These are phyloP conservation scores for Paraurostyla sp. DNA, from an alignment of 73 alveolate genomes.

Conservation along the genomic window DNA sequence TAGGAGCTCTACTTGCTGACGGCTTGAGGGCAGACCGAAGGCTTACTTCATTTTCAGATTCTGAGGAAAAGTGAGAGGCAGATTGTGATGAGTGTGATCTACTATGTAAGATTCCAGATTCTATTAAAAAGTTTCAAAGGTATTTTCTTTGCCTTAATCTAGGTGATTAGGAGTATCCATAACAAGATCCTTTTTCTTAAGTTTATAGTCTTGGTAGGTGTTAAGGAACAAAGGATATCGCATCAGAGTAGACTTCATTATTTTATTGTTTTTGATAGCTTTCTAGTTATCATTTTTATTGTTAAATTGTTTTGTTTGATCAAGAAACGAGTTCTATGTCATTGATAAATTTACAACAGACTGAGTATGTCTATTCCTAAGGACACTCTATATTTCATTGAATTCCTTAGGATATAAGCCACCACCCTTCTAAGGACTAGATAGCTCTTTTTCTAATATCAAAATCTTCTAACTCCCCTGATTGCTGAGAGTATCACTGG, in stretches of 20 bases:
- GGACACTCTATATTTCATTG: too few relatives aligned
- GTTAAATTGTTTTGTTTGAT: too few relatives aligned
- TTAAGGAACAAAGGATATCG: not conserved
- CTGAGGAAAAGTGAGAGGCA: slow-evolving; percentile 1
- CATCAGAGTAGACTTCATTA: not conserved
- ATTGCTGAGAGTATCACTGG: not conserved
- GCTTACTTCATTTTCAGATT: slow-evolving; percentile 12
- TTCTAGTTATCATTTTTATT: too few relatives aligned
- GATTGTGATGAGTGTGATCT: not conserved
- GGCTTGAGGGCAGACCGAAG: slow-evolving; percentile 22
- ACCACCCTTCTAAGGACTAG: not conserved
- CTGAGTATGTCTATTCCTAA: too few relatives aligned
- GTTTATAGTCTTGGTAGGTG: not conserved
- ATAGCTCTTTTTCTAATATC: not conserved
- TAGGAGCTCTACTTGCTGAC: slow-evolving; percentile 2
- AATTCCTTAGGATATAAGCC: too few relatives aligned
- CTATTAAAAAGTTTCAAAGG: not conserved
- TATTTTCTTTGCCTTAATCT: not conserved
- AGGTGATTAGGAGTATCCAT: not conserved
- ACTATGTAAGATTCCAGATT: not conserved
- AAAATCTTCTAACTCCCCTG: not conserved
- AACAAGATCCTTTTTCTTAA: not conserved
- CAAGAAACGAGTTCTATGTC: too few relatives aligned
- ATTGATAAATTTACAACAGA: too few relatives aligned
- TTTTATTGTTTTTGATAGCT: not conserved